These are phyloP conservation scores for Pterulicium gracile DNA, from an alignment of 1,284 basidiomycete species.

Conservation along the genomic window DNA sequence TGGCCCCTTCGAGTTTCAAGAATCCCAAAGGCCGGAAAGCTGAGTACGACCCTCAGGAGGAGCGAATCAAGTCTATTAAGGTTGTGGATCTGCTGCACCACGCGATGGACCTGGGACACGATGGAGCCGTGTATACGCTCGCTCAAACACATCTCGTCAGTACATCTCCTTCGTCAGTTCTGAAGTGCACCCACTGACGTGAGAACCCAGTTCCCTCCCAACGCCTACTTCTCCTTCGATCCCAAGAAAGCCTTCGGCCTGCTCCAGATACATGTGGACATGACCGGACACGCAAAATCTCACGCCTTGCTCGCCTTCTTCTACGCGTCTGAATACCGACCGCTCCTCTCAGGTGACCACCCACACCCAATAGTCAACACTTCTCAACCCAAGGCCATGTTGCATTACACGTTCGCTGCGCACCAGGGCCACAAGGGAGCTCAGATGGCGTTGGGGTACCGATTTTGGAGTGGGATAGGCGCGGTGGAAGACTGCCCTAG, in stretches of 20 bases:
- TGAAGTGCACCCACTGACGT: neutral
- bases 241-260: slow-evolving; percentile 50
- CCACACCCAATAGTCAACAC: slow-evolving; percentile 20
- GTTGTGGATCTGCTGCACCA: slow-evolving; percentile 68
- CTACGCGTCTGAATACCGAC: slow-evolving; percentile 74
- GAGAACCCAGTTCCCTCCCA: slow-evolving; percentile 61
- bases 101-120: slow-evolving; percentile 69
- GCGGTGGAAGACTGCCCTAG: slow-evolving; percentile 76
- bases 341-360: slow-evolving; percentile 57
- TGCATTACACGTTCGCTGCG: slow-evolving; percentile 92
- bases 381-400: slow-evolving; percentile 43
- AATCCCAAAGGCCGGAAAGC: neutral
- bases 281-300: slow-evolving; percentile 72
- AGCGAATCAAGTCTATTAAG: slow-evolving; percentile 36
- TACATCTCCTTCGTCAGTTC: slow-evolving; percentile 9
- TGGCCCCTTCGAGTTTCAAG: neutral
- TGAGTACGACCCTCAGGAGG: neutral
- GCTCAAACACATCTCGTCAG: slow-evolving; percentile 66
- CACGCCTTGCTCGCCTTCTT: slow-evolving; percentile 84
- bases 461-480: slow-evolving; percentile 94
- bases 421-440: slow-evolving; percentile 80
- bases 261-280: slow-evolving; percentile 48
- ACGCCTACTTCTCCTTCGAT: slow-evolving; percentile 46
- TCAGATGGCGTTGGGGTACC: slow-evolving; percentile 88
- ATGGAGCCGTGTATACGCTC: slow-evolving; percentile 63